phyloP scores from a whole-genome alignment of 768 basidiomycete genomes.

The Calocybe gangraenosa region DNA sequence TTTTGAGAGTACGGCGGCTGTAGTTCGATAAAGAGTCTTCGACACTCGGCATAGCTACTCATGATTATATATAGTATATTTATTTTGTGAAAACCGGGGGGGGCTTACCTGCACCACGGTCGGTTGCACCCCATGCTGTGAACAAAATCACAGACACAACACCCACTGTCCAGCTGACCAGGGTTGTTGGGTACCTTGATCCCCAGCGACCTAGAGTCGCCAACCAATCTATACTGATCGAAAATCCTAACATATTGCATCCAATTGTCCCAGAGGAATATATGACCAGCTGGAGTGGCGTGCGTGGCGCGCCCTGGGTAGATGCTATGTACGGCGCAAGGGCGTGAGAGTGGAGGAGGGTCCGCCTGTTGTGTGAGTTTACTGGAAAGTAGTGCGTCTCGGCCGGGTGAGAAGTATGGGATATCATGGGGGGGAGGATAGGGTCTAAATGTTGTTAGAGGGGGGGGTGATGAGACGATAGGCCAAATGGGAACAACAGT shows the following conservation, averaged over 20 bases:
- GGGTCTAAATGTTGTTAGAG: constrained; percentile 34
- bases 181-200: constrained; percentile 68
- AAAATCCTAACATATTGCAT: constrained; percentile 44
- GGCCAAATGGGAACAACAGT: neutral
- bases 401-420: constrained; percentile 51
- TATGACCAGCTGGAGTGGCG: constrained; percentile 51
- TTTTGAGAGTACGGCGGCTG: constrained; percentile 31
- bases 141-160: constrained; percentile 58
- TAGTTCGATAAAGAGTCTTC: constrained; percentile 46
- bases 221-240: constrained; percentile 65
- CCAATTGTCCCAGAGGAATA: constrained; percentile 48
- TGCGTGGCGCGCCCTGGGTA: constrained; percentile 14
- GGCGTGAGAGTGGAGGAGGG: constrained; percentile 66
- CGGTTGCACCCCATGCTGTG: constrained; percentile 41
- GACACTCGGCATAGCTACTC: constrained; percentile 44
- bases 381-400: constrained; percentile 73
- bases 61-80: neutral
- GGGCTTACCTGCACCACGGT: constrained; percentile 22
- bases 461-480: constrained; percentile 4
- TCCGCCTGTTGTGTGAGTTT: constrained; percentile 27
- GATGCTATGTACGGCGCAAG: constrained; percentile 63
- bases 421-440: constrained; percentile 60
- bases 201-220: constrained; percentile 68
- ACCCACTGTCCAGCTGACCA: constrained; percentile 72
- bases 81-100: neutral